Percentiles rank a stretch among this genome's conserved stretches.
phyloP scores from a whole-genome alignment of 495 filamentous ascomycete genomes.

The Neurospora tetrasperma region DNA sequence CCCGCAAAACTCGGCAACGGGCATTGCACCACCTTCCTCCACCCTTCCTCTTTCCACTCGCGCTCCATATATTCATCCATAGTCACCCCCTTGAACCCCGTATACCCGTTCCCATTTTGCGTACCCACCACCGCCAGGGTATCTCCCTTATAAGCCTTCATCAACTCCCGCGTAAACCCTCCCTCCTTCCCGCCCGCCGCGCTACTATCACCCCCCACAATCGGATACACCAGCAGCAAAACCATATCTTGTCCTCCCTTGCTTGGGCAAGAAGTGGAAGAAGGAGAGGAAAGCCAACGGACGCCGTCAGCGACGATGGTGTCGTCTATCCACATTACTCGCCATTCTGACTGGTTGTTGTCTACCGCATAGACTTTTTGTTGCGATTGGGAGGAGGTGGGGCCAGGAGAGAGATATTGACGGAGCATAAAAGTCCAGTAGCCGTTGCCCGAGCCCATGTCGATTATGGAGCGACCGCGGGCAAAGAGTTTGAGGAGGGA shows the following conservation, averaged over 20 bases:
- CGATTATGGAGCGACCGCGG: conserved; percentile 27
- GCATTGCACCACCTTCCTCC: conserved; percentile 34
- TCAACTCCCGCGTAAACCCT: conserved; percentile 40
- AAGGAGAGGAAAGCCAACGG: conserved; percentile 23
- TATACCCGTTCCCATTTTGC: conserved; percentile 55
- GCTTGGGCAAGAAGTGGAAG: no score
- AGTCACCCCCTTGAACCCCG: conserved; percentile 42
- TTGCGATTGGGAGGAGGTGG: conserved; percentile 3
- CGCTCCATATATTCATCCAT: conserved; percentile 46
- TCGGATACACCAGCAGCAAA: conserved; percentile 52
- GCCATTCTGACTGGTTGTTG: conserved; percentile 43
- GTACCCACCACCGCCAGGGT: conserved; percentile 52
- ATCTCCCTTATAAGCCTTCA: conserved; percentile 46
- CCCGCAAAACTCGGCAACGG: conserved; percentile 44
- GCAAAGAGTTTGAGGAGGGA: conserved; percentile 37
- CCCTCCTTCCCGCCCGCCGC: conserved; percentile 21
- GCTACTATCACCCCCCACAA: conserved; percentile 33
- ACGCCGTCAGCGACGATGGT: conserved; percentile 39
- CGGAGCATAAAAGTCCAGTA: conserved; percentile 56
- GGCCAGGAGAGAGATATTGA: conserved; percentile 23
- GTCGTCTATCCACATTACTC: conserved; percentile 49
- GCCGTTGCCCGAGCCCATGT: conserved; percentile 47
- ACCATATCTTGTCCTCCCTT: conserved; percentile 30
- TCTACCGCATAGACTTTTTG: conserved; percentile 31
- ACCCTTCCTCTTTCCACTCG: conserved; percentile 27